Evolutionary conservation across 2,329 filamentous ascomycete species (phyloP), one percentile per base, ranked within the genome.

Genomic region (Lasiodiplodia citricola): DNA sequence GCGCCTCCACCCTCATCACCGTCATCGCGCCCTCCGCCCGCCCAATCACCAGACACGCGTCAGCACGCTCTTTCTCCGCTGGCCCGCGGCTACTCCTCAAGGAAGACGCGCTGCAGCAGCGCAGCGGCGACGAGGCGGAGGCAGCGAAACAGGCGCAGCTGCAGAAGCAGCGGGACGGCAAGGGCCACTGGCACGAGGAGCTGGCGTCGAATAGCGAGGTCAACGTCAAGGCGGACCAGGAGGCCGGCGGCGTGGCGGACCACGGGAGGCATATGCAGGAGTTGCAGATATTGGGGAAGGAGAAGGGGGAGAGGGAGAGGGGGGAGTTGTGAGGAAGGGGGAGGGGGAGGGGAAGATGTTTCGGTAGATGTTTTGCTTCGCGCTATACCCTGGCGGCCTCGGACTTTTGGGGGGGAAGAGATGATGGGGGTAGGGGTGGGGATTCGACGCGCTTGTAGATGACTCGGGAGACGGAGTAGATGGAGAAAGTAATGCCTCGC

Each of bases 81-180:
- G 77, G 78, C n/a, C 72, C 71, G 21, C 73, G 70, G 18, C 72
- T 77, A 50, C 71, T 72, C 25, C 71, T 83, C 66, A 83, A 83
- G 68, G 81, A 83, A 72, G 81, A 82, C 68, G 76, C 74, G 35
- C 25, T 23, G 28, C 31, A 10, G 1, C 68, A 75, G 25, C 79
- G 79, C 58, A 73, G 71, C 18, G 73, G 78, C 8, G 77, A 82
- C n/a, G 75, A 84, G 68, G 68, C 82, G 31, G 82, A 84, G 62
- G 68, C 74, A 58, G 76, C 77, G 38, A 84, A 84, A 74, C 78
- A 83, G 68, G 78, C 82, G 67, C 81, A 83, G 69, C 68, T 83
- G 38, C 71, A 78, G 68, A 81, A 83, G 70, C 81, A 83, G 72
- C 72, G 79, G 68, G 73, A 79, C 37, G 81, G 81, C 67, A 73